These are phyloP conservation scores for Uncinocarpus reesii DNA, from an alignment of 2,329 filamentous ascomycete species.

Conservation along the genomic window DNA sequence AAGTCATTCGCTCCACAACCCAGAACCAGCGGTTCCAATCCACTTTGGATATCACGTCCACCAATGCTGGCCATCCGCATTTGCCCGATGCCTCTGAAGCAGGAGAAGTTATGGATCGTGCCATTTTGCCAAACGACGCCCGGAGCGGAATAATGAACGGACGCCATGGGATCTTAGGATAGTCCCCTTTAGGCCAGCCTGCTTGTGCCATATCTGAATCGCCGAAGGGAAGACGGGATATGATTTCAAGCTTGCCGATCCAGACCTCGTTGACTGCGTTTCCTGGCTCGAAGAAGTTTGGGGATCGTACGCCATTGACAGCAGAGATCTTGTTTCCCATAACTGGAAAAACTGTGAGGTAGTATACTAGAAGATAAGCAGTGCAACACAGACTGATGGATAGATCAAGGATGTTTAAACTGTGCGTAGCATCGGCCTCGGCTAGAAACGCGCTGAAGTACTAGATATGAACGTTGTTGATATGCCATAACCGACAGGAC, in stretches of 20 bases:
- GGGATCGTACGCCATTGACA: conserved; percentile 27
- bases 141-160: conserved; percentile 32
- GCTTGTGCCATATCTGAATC: conserved; percentile 32
- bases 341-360: neutral
- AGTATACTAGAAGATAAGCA: conserved; percentile 1
- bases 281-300: conserved; percentile 28
- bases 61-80: neutral
- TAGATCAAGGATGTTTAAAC: neutral
- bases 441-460: too few species aligned
- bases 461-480: too few species aligned
- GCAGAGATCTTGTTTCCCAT: conserved; percentile 32
- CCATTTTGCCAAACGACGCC: conserved; percentile 6
- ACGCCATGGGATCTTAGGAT: conserved; percentile 33
- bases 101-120: conserved; percentile 5
- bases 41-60: neutral
- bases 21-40: conserved; percentile 2
- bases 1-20: neutral
- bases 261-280: conserved; percentile 34
- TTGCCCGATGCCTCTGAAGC: neutral
- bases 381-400: neutral
- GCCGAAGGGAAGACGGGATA: conserved; percentile 32
- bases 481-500: too few species aligned
- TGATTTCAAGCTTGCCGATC: conserved; percentile 29
- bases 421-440: too few species aligned
- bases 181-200: conserved; percentile 25